Percentiles rank a stretch among this genome's conserved stretches.
Conservation (phyloP, 1,284 basidiomycete species). For the Heterobasidion parviporum region DNA sequence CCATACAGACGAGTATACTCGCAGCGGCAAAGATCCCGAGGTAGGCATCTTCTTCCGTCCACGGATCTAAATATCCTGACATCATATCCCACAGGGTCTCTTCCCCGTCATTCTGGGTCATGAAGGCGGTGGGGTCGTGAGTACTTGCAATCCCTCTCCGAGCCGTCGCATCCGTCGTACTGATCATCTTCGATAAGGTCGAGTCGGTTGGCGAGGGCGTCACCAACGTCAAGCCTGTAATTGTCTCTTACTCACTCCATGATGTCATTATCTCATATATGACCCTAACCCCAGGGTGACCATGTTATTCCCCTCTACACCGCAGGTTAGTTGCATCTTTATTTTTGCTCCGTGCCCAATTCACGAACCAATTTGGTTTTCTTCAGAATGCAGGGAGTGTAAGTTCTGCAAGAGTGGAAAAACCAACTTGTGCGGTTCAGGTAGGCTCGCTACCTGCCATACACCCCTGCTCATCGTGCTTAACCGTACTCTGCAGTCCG, state of each 20-base stretch:
- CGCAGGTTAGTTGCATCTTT: conserved; percentile 51
- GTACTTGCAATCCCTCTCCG: conserved; percentile 20
- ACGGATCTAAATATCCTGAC: not conserved
- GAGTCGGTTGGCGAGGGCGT: conserved; percentile 95
- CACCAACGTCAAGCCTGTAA: conserved; percentile 68
- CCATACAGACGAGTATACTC: conserved; percentile 97
- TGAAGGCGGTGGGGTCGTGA: conserved; percentile 79
- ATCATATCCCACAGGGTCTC: conserved; percentile 47
- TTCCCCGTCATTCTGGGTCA: conserved; percentile 96
- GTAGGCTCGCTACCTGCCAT: conserved; percentile 26
- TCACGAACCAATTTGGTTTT: not conserved
- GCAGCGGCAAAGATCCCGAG: conserved; percentile 95
- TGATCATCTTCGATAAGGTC: conserved; percentile 42
- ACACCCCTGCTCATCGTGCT: not conserved
- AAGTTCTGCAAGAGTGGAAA: conserved; percentile 99
- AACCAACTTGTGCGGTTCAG: conserved; percentile 91
- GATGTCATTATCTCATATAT: conserved; percentile 1
- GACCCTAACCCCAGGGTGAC: conserved; percentile 48
- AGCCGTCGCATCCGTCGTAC: not conserved
- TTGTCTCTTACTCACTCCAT: conserved; percentile 6
- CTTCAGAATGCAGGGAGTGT: conserved; percentile 84
- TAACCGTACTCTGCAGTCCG: conserved; percentile 48
- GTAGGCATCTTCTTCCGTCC: conserved; percentile 24
- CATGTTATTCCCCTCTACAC: conserved; percentile 95
- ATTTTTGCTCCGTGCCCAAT: not conserved